Base-by-base conservation (phyloP, 2,329 filamentous ascomycete genomes). In the Colletotrichum magnum region DNA sequence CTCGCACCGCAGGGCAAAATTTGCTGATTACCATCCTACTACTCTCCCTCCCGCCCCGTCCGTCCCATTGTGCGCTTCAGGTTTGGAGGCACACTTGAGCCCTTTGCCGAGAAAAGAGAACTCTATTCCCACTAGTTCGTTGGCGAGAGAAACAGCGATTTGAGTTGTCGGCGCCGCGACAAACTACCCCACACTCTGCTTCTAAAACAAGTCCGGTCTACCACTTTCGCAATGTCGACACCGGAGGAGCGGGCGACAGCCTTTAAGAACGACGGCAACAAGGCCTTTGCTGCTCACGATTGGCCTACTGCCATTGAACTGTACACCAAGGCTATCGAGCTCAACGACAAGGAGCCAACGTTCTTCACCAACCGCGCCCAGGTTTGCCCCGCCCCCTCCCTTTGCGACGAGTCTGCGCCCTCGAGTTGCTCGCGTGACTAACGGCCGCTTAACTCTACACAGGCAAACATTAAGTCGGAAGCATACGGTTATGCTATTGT, bases 291-390 rank as follows among this genome's bases (percentile, higher is more conserved):
- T 65, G 86, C 90, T 39, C 94, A 97, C 77, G 93, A 98, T 84
- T 99, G 93, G 93, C 89, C 88, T 12, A 84, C 87, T 3, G 96
- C 96, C 7, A 87, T 97, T 72, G 91, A 95, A 2, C 90, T 91
- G 74, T 99, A 99, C 81, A 90, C 90, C 64, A 89, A 97, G 82
- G 95, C 95, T 28, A 98, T 99, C 78, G 91, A 93, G 70, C 83
- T 93, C 74, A 91, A 97, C 82, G 89, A 92, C 77, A 87, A 92
- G 74, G 93, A 98, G 77, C 93, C 95, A 6, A 93, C 95, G 0
- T 98, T 95, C 84, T 98, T 90, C 83, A 94, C 94, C 75, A 99
- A 99, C 83, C 89, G 96, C 79, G 96, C 96, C 21, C 95, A 98
- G 89, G 95, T 97, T 81, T 61, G 65, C 56, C 45, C 56, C 50